Conservation (phyloP, 2,329 filamentous ascomycete genomes). For the Exophiala lecanii-corni region DNA sequence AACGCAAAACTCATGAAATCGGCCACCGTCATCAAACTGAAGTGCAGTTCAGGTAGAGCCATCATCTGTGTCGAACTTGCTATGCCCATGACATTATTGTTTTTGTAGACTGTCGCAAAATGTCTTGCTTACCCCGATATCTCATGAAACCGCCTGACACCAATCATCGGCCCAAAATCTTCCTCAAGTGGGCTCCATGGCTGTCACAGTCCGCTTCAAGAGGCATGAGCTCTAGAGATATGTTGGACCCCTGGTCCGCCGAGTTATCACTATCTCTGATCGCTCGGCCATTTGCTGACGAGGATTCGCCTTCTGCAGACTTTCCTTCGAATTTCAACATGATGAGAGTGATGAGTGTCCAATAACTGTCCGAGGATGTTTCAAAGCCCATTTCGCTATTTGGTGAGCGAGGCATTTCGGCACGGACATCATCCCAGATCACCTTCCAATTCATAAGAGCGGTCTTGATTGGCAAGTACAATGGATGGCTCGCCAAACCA, state of each 20-base stretch:
- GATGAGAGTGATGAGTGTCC: constrained; percentile 20
- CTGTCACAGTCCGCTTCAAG: constrained; percentile 21
- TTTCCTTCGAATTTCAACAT: constrained; percentile 17
- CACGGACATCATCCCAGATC: constrained; percentile 35
- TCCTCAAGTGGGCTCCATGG: constrained; percentile 22
- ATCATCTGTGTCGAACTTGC: too few species aligned
- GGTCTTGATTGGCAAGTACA: constrained; percentile 30
- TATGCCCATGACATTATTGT: too few species aligned
- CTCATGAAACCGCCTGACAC: too few species aligned
- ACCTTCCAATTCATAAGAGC: constrained; percentile 38
- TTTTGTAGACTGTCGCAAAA: too few species aligned
- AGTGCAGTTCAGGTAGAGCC: too few species aligned
- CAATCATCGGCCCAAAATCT: constrained; percentile 12
- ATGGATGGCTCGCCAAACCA: constrained; percentile 1
- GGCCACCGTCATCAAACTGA: too few species aligned
- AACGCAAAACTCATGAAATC: too few species aligned
- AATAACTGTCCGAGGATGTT: constrained; percentile 23
- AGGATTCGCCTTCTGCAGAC: neutral
- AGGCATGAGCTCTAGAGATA: constrained; percentile 19
- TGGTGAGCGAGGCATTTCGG: constrained; percentile 29
- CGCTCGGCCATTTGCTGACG: constrained; percentile 2
- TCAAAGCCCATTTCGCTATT: constrained; percentile 39
- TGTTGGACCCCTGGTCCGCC: neutral
- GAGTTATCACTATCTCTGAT: constrained; percentile 2
- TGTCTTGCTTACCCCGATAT: too few species aligned